Evolutionary conservation across 2,329 filamentous ascomycete species (phyloP).

Genomic region (Trichothecium sympodiale): DNA sequence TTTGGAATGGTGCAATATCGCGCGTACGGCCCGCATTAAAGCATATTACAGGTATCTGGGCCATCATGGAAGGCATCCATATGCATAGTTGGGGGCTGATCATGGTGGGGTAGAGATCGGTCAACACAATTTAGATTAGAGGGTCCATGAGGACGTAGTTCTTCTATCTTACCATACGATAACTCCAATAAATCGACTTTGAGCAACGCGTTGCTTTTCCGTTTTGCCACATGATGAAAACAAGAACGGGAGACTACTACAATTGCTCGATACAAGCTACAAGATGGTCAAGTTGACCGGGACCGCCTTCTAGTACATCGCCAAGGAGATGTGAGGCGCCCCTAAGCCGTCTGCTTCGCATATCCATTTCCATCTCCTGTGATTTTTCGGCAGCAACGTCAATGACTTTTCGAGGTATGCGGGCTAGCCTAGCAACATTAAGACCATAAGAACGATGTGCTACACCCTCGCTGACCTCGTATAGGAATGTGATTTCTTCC

Average conservation of each 20-base stretch:
- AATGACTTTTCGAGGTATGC: conserved; percentile 65
- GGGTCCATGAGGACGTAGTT: background rate
- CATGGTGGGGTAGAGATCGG: background rate
- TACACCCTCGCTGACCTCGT: conserved; percentile 82
- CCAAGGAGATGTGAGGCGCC: conserved; percentile 32
- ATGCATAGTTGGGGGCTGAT: too few relatives aligned
- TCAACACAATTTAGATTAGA: background rate
- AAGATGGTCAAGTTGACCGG: conserved; percentile 39
- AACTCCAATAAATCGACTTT: background rate
- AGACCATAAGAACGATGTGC: conserved; percentile 90
- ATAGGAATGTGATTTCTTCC: conserved; percentile 85
- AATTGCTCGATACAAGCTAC: conserved; percentile 49
- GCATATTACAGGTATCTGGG: too few relatives aligned
- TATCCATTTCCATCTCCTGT: conserved; percentile 64
- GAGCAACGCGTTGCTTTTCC: too few relatives aligned
- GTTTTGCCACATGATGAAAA: conserved; percentile 1
- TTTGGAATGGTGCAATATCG: too few relatives aligned
- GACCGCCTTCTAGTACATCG: conserved; percentile 25
- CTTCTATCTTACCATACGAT: too few relatives aligned
- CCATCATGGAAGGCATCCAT: too few relatives aligned
- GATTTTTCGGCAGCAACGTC: conserved; percentile 74
- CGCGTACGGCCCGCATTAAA: too few relatives aligned
- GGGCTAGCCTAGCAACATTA: conserved; percentile 82
- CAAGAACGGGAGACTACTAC: too few relatives aligned
- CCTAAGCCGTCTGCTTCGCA: conserved; percentile 50